These are phyloP conservation scores for Blepharisma stoltei DNA, from an alignment of 73 alveolate species.

Conservation along the genomic window DNA sequence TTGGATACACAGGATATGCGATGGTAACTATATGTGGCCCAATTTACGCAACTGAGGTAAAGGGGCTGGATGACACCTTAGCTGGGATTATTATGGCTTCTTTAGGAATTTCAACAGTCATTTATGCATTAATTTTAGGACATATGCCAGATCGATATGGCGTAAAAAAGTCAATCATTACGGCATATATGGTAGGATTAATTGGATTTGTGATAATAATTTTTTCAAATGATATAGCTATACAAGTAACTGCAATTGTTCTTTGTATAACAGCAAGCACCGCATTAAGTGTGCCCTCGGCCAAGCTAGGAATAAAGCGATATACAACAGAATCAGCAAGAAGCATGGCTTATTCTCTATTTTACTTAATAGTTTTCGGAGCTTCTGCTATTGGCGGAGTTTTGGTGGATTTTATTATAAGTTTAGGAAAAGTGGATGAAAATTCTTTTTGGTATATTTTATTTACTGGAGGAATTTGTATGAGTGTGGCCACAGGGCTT, in stretches of 20 bases:
- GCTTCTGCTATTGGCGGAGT: slow-evolving; percentile 12
- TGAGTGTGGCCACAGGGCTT: neutral
- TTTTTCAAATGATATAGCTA: neutral
- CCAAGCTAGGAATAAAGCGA: neutral
- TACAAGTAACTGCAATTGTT: neutral
- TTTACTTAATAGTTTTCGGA: slow-evolving; percentile 14
- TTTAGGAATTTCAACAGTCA: neutral
- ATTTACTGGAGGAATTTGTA: neutral
- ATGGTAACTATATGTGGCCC: too few relatives aligned
- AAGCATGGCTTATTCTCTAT: slow-evolving; percentile 3
- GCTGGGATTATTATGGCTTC: neutral
- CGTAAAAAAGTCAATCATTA: neutral
- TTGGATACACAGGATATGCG: too few relatives aligned
- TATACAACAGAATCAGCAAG: slow-evolving; percentile 7
- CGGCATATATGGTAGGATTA: neutral
- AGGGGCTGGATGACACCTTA: neutral
- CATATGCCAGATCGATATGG: neutral
- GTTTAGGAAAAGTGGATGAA: neutral
- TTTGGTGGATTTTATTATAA: neutral
- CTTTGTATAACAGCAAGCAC: neutral
- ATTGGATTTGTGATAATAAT: neutral
- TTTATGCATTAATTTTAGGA: slow-evolving; percentile 2
- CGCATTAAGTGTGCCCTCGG: neutral
- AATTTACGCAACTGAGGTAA: neutral
- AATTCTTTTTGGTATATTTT: neutral